Percentiles rank a stretch among this genome's conserved stretches.
phyloP scores from a whole-genome alignment of 495 filamentous ascomycete genomes.

The Penicillium crystallinum region DNA sequence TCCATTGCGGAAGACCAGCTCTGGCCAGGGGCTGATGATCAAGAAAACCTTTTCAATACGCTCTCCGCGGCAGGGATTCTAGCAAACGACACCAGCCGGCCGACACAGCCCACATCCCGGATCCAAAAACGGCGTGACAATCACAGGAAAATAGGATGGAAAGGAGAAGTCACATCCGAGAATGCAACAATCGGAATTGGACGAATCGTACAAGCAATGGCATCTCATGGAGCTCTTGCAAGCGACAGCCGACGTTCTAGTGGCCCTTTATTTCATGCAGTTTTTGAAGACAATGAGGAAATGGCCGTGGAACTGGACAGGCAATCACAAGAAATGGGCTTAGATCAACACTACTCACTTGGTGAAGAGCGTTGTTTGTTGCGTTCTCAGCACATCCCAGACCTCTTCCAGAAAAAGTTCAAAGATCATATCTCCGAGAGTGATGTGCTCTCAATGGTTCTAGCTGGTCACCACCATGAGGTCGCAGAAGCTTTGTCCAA shows the following conservation, averaged over 20 bases:
- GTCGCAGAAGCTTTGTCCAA: conserved; percentile 9
- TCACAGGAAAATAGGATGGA: conserved; percentile 7
- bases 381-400: conserved; percentile 9
- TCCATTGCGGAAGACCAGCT: conserved; percentile 4
- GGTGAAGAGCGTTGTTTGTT: conserved; percentile 1
- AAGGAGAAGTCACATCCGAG: conserved; percentile 13
- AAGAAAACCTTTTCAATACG: conserved; percentile 2
- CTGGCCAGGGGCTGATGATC: conserved; percentile 4
- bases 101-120: background rate
- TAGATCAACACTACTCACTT: background rate
- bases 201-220: conserved; percentile 5
- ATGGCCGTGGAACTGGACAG: conserved; percentile 12
- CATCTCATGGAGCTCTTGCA: background rate
- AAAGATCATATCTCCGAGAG: background rate
- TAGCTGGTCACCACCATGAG: conserved; percentile 7
- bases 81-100: background rate
- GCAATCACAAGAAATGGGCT: background rate
- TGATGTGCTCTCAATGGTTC: conserved; percentile 1
- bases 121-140: background rate
- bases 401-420: conserved; percentile 1
- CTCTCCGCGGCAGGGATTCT: conserved; percentile 3
- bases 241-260: background rate
- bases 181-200: background rate
- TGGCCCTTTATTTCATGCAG: conserved; percentile 5
- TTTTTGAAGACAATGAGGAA: conserved; percentile 7